A percentile compares a stretch with the other conserved stretches of the same genome.
Conservation (phyloP, 73 alveolate species). For the Vitrella brassicaformis region DNA sequence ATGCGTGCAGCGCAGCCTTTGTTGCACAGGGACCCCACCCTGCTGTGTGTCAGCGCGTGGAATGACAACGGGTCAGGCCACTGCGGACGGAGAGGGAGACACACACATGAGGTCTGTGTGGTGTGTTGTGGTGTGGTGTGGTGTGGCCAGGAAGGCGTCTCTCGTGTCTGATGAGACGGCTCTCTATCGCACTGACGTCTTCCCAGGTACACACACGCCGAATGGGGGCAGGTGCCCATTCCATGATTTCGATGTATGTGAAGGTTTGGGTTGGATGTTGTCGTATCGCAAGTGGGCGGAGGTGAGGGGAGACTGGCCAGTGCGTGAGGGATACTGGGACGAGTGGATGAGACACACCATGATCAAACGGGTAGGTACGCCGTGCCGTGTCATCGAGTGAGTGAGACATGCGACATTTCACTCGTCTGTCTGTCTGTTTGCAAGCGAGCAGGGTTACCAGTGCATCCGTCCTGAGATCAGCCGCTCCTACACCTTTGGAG, state of each 20-base stretch:
- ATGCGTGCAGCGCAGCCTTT: neutral
- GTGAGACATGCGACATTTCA: no score
- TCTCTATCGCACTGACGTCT: neutral
- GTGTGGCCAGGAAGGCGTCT: neutral
- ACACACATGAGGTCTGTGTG: no score
- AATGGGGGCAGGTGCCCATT: no score
- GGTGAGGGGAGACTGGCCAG: neutral
- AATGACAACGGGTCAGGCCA: neutral
- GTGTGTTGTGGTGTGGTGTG: no score
- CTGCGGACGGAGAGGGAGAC: no score
- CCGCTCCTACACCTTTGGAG: slow-evolving; percentile 10
- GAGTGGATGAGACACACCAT: neutral
- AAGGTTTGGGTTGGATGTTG: neutral
- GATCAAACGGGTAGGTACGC: no score
- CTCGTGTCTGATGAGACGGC: neutral
- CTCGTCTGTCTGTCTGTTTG: no score
- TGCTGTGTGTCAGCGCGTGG: neutral
- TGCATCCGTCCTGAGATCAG: slow-evolving; percentile 29
- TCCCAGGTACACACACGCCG: no score
- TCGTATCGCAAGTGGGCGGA: neutral
- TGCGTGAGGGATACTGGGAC: neutral
- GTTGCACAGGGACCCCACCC: neutral
- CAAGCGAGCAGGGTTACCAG: slow-evolving; percentile 12
- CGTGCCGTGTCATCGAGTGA: no score
- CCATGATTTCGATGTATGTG: no score